Evolutionary conservation across 768 basidiomycete genomes (phyloP).

Genomic region (Naganishia vaughanmartiniae): DNA sequence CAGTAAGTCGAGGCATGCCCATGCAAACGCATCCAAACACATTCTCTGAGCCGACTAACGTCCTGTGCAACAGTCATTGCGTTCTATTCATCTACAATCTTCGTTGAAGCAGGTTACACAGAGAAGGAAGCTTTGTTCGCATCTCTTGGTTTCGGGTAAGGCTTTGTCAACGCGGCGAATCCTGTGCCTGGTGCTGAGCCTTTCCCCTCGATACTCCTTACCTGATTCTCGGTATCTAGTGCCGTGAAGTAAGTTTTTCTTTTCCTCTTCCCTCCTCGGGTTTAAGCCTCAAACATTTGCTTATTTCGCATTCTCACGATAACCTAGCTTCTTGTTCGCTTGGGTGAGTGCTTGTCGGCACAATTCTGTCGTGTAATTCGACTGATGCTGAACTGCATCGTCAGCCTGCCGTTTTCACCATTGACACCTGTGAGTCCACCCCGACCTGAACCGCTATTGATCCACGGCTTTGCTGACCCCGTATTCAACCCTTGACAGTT

Average conservation of each 20-base stretch:
- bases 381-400: slow-evolving; percentile 9
- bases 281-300: background rate
- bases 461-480: background rate
- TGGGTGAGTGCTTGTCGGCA: background rate
- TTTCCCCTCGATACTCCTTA: slow-evolving; percentile 38
- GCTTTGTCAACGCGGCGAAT: too few relatives aligned
- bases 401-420: slow-evolving; percentile 44
- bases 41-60: background rate
- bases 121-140: slow-evolving; percentile 41
- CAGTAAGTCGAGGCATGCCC: background rate
- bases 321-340: slow-evolving; percentile 9
- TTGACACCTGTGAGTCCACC: slow-evolving; percentile 15
- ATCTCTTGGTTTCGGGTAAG: slow-evolving; percentile 49
- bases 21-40: background rate
- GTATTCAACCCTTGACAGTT: background rate
- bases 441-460: background rate
- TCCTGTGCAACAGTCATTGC: slow-evolving; percentile 15
- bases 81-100: slow-evolving; percentile 29
- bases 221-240: background rate
- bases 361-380: background rate
- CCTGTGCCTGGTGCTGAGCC: background rate
- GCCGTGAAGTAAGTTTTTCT: slow-evolving; percentile 14
- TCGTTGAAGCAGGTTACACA: slow-evolving; percentile 19
- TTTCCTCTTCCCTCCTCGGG: background rate
- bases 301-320: background rate